phyloP scores from a whole-genome alignment of 108 stramenopile genomes.

The Nitzschia sp. region DNA sequence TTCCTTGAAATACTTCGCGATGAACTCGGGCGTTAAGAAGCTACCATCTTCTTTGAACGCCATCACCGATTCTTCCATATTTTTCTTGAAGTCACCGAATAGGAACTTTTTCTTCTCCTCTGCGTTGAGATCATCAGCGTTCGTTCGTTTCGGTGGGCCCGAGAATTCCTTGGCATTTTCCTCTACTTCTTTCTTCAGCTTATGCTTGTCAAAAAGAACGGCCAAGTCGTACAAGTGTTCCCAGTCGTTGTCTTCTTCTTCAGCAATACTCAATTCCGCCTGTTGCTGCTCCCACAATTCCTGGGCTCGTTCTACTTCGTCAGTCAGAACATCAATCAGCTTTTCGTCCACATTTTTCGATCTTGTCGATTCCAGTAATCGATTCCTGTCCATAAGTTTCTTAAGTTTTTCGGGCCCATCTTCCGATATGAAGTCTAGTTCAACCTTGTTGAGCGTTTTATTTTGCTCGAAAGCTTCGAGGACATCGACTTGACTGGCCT shows the following conservation, averaged over 20 bases:
- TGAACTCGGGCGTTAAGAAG: conserved; percentile 45
- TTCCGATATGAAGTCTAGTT: conserved; percentile 31
- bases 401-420: conserved; percentile 18
- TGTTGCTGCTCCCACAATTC: conserved; percentile 23
- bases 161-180: conserved; percentile 14
- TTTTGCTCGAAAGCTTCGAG: conserved; percentile 31
- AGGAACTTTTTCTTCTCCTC: conserved; percentile 31
- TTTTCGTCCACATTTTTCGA: conserved; percentile 12
- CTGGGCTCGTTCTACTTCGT: conserved; percentile 28
- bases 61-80: conserved; percentile 19
- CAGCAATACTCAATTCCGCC: conserved; percentile 13
- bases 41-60: conserved; percentile 33
- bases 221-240: conserved; percentile 35
- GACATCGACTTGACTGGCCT: conserved; percentile 29
- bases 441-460: conserved; percentile 11
- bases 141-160: conserved; percentile 15
- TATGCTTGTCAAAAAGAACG: conserved; percentile 37
- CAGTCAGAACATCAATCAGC: conserved; percentile 25
- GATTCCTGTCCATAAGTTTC: conserved; percentile 21
- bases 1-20: conserved; percentile 34
- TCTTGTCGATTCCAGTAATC: not conserved
- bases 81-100: conserved; percentile 28
- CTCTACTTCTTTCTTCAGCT: conserved; percentile 28
- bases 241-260: conserved; percentile 33
- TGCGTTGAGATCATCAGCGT: conserved; percentile 17